Evolutionary conservation across 306 rosid genomes (phyloP), one percentile per base, ranked within the genome.

Genomic region (Malus asiatica): DNA sequence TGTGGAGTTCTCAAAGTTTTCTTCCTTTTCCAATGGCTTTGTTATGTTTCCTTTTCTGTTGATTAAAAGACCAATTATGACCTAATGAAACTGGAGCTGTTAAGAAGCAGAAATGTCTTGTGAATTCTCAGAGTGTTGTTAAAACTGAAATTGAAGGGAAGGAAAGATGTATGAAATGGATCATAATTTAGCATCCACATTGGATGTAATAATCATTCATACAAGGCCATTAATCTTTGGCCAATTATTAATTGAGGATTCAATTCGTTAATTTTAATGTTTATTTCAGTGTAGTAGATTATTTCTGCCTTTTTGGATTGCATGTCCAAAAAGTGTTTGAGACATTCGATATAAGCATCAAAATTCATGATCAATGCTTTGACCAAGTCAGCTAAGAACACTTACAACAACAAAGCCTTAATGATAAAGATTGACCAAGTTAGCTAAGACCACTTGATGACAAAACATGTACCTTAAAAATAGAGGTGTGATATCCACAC

Each of bases 241-340:
- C 12, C 12, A 42, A 8, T 8, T 40, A 40, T 86, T 88, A 88
- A 89, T 86, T 89, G 88, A 79, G 76, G 87, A 88, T 84, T 83
- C 60, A 40, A 71, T 79, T 30, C 79, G 76, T 75, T 69, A 57
- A 71, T 64, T 71, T 27, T 78, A 68, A 11, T 71, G 53, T 73
- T 62, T 16, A 57, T 62, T 44, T 45, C 66, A 19, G 8, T 16
- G 40, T 15, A 10, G 45, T 52, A 19, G 6, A 75, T 40, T 27
- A 30, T 11, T 3, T 55, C 46, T 32, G 32, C 5, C n/a, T 52
- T 18, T 30, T 40, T 62, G 46, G 35, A 57, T 64, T 44, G 52
- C 29, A 68, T 44, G 33, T 70, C 77, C 81, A 64, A 66, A 78
- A 66, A 74, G 78, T 33, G 52, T 19, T 58, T 8, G 4, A 58